Conservation (phyloP, 176 grass and related monocot genomes). For the Triticum aestivum region IWGSC_CS_RefSeq_v2.1 NC_057801.1:831989280-831989779, state of each 20-base stretch:
- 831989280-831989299: not conserved
- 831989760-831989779: not conserved
- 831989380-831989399: slow-evolving; percentile 76
- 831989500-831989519: slow-evolving; percentile 88
- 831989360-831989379: slow-evolving; percentile 68
- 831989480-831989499: slow-evolving; percentile 93
- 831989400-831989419: slow-evolving; percentile 89
- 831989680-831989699: not conserved
- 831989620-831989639: slow-evolving; percentile 96
- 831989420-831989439: slow-evolving; percentile 94
- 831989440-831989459: slow-evolving; percentile 79
- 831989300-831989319: not conserved
- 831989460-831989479: slow-evolving; percentile 77
- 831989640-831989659: slow-evolving; percentile 87
- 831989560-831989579: slow-evolving; percentile 75
- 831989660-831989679: slow-evolving; percentile 20
- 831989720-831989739: not conserved
- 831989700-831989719: not conserved
- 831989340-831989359: not conserved
- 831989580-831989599: slow-evolving; percentile 78
- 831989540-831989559: slow-evolving; percentile 87
- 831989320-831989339: not conserved
- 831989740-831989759: not conserved
- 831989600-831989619: slow-evolving; percentile 76
- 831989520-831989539: slow-evolving; percentile 92